Evolutionary conservation across 176 grass and related monocot genomes (phyloP).

Genomic region (Musa itinerans): DNA sequence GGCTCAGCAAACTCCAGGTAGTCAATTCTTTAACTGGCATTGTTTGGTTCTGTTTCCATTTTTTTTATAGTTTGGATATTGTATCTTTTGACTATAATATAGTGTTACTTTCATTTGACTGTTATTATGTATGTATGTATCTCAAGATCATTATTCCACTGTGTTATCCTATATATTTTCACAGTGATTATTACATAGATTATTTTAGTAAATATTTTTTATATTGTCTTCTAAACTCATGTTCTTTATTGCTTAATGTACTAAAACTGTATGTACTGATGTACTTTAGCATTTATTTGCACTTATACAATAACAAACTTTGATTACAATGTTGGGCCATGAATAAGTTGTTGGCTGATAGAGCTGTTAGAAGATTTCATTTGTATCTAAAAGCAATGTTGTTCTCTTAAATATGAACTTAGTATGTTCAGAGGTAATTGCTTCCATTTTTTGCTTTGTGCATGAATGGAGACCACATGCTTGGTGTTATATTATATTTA

Average conservation of each 20-base stretch:
- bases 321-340: neutral
- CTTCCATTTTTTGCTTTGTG: no score
- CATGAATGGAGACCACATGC: no score
- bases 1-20: conserved; percentile 83
- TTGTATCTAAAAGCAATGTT: no score
- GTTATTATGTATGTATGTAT: neutral
- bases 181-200: neutral
- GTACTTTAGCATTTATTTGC: neutral
- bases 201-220: neutral
- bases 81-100: neutral
- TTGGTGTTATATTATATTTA: no score
- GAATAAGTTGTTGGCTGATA: neutral
- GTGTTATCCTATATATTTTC: neutral
- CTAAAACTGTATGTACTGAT: no score
- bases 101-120: neutral
- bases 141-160: neutral
- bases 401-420: no score
- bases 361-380: no score
- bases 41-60: conserved; percentile 3
- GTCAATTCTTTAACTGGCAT: conserved; percentile 10
- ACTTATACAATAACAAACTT: neutral
- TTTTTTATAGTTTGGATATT: neutral
- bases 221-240: neutral
- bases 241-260: neutral
- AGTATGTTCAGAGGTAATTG: no score